phyloP scores from a whole-genome alignment of 495 filamentous ascomycete genomes.

The Talaromyces ruber region DNA sequence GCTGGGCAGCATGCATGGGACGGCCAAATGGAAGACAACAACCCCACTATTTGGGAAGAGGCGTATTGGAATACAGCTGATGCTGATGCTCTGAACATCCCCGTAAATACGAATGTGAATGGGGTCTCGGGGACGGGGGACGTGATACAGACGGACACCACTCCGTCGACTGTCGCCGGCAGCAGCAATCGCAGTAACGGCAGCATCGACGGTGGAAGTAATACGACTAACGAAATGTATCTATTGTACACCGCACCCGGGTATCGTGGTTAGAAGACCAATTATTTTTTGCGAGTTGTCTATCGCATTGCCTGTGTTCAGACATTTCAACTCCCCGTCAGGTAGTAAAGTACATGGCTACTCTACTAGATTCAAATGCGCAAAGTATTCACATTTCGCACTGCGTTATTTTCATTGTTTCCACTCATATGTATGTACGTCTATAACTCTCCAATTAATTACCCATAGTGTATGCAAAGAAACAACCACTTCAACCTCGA shows the following conservation, averaged over 20 bases:
- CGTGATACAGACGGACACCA: not conserved
- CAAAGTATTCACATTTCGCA: no score
- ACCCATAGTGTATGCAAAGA: not conserved
- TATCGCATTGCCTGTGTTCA: not conserved
- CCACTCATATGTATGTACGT: not conserved
- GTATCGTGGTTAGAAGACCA: not conserved
- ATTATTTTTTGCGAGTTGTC: not conserved
- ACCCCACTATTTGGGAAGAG: not conserved
- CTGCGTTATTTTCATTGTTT: not conserved
- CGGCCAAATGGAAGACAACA: conserved; percentile 6
- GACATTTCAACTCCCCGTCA: no score
- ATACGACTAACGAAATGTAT: not conserved
- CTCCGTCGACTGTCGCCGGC: not conserved
- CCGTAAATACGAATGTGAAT: not conserved
- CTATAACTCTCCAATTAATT: not conserved
- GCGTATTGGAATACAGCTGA: not conserved
- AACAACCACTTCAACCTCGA: not conserved
- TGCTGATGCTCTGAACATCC: not conserved
- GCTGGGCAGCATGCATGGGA: conserved; percentile 4
- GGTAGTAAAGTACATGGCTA: not conserved
- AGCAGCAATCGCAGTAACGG: not conserved
- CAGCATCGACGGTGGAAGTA: not conserved
- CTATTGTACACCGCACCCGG: not conserved
- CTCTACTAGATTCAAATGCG: not conserved
- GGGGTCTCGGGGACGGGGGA: not conserved